Evolutionary conservation across 768 basidiomycete genomes (phyloP), one percentile per base, ranked within the genome.

Genomic region (Royoungia palumana): DNA sequence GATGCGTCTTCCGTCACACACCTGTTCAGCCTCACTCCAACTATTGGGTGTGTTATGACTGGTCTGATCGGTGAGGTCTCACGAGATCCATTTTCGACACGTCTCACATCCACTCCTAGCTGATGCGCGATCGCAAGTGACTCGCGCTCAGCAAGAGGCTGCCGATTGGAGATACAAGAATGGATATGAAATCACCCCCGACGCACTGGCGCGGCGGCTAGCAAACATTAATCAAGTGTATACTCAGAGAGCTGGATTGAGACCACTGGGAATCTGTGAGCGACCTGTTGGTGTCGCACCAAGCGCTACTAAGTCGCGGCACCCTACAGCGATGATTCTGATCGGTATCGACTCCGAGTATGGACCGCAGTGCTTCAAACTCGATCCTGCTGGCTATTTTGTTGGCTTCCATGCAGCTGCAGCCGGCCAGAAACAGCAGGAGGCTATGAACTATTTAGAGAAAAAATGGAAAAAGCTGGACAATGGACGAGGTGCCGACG

Each of bases 141-240:
- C 72, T 62, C 82, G 94, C 22, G 94, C 96, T 24, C 83, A 90
- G 46, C 67, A 74, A 41, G 95, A 99, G 69, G 95, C 95, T 16
- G 90, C 89, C 13, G 82, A 90, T 8, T 97, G 93, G 76, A 78
- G 94, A 57, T 90, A 95, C 75, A 97, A 96, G 69, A 95, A 87
- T 62, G 96, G 96, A 24, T 94, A 98, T 64, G 96, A 99, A 72
- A 96, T 99, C 60, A 95, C 94, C 3, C 93, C 95, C 4, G 94
- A 96, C 65, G 87, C 89, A n/a, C 79, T 99, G 37, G 90, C 96
- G 19, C 84, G 94, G 55, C 80, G 95, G 40, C 74, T 99, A 63
- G 96, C 95, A 27, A 96, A 97, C 68, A 93, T 98, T 69, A 98
- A 97, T 65, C 96, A 98, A 71, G 95, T 97, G 2, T 97, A 97